phyloP scores from a whole-genome alignment of 2,329 filamentous ascomycete genomes.

The Esteya vermicola region DNA sequence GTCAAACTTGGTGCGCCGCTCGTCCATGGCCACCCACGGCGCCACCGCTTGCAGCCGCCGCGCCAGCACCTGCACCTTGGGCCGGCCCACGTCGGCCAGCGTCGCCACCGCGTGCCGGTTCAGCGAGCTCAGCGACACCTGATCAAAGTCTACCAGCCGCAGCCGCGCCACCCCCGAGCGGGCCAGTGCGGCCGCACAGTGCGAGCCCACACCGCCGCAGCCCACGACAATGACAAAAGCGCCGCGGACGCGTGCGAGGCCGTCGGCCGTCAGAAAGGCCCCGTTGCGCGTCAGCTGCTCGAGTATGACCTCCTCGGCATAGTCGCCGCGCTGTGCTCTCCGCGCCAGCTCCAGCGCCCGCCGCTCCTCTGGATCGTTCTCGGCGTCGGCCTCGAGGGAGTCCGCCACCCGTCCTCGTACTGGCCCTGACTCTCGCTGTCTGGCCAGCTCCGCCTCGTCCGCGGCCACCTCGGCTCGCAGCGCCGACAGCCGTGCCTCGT shows the following conservation, averaged over 20 bases:
- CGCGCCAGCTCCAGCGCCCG: constrained; percentile 43
- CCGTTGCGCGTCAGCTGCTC: constrained; percentile 90
- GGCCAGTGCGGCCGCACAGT: constrained; percentile 72
- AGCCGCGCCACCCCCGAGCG: constrained; percentile 82
- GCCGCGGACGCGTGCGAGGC: constrained; percentile 62
- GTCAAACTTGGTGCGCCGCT: constrained; percentile 71
- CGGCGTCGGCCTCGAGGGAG: constrained; percentile 7
- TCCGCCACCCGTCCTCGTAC: constrained; percentile 11
- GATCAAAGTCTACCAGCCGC: constrained; percentile 89
- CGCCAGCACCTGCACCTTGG: constrained; percentile 78
- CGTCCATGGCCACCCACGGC: constrained; percentile 85
- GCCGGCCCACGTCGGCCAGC: constrained; percentile 78
- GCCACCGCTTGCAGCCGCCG: constrained; percentile 71
- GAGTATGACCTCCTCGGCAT: constrained; percentile 68
- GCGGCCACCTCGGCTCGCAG: constrained; percentile 28
- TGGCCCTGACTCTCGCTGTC: constrained; percentile 6
- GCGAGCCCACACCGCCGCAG: constrained; percentile 87
- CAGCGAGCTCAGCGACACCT: constrained; percentile 85
- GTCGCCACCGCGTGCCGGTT: constrained; percentile 96
- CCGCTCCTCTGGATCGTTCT: constrained; percentile 46
- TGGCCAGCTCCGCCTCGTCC: constrained; percentile 2
- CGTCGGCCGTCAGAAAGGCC: constrained; percentile 75
- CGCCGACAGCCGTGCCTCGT: constrained; percentile 36
- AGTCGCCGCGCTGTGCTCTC: constrained; percentile 48
- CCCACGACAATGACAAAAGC: constrained; percentile 85